Evolutionary conservation across 306 rosid species (phyloP).

Genomic region (Cucumis cinereus): DNA sequence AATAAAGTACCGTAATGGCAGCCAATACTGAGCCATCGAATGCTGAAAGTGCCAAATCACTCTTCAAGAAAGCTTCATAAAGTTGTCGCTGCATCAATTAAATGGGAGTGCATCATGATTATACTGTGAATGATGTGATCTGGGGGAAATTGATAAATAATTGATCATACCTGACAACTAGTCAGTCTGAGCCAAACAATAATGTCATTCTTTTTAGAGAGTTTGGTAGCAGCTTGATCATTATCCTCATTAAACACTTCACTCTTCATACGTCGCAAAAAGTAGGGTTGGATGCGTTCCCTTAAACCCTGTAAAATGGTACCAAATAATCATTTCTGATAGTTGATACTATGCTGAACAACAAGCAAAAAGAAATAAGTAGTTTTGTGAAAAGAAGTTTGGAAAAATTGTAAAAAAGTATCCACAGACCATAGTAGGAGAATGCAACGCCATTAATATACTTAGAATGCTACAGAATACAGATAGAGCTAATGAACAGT

Average conservation of each 20-base stretch:
- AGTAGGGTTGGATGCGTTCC: slow-evolving; percentile 72
- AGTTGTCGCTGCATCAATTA: slow-evolving; percentile 46
- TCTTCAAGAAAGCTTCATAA: slow-evolving; percentile 68
- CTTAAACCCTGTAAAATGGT: slow-evolving; percentile 46
- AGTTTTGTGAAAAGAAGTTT: neutral
- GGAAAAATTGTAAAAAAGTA: neutral
- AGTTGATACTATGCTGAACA: neutral
- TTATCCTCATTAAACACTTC: slow-evolving; percentile 70
- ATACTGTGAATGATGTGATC: neutral
- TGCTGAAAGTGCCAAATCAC: slow-evolving; percentile 86
- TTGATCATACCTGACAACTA: slow-evolving; percentile 50
- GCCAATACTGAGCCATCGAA: slow-evolving; percentile 90
- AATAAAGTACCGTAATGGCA: slow-evolving; percentile 54
- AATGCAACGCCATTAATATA: neutral
- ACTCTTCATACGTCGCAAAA: slow-evolving; percentile 71
- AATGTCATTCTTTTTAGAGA: slow-evolving; percentile 71
- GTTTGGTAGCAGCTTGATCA: slow-evolving; percentile 34
- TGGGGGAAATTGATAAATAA: slow-evolving; percentile 5
- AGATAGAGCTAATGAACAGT: neutral
- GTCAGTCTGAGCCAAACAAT: slow-evolving; percentile 83
- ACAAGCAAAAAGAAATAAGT: neutral
- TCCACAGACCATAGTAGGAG: neutral
- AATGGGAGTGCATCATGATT: neutral
- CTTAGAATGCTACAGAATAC: neutral
- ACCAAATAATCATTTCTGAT: neutral